Conservation (phyloP, 495 filamentous ascomycete species). For the Ascobolus immersus region DNA sequence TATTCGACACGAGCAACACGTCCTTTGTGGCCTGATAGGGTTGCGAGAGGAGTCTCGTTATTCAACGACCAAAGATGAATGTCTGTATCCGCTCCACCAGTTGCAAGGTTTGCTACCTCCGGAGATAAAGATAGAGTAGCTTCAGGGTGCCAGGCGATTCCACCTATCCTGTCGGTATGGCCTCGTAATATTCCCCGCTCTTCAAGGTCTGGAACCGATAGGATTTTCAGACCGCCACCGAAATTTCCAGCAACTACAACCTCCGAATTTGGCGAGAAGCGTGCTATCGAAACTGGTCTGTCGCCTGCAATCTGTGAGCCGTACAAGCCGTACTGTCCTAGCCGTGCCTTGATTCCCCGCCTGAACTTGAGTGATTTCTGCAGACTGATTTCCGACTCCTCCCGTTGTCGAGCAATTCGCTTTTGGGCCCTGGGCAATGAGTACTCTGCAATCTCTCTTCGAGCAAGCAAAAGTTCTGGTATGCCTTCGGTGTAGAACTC, state of each 20-base stretch:
- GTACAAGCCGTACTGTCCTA: slow-evolving; percentile 64
- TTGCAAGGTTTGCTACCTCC: slow-evolving; percentile 60
- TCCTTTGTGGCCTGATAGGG: slow-evolving; percentile 59
- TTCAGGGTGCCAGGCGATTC: slow-evolving; percentile 68
- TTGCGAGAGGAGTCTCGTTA: slow-evolving; percentile 57
- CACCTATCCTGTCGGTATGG: slow-evolving; percentile 68
- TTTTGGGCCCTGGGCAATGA: slow-evolving; percentile 60
- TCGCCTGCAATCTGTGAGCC: slow-evolving; percentile 83
- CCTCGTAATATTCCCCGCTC: slow-evolving; percentile 47
- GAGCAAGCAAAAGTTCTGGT: slow-evolving; percentile 44
- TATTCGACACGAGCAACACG: slow-evolving; percentile 83
- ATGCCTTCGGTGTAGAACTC: slow-evolving; percentile 83
- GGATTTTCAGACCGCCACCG: slow-evolving; percentile 63
- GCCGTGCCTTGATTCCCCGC: slow-evolving; percentile 60
- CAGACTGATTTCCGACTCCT: slow-evolving; percentile 57
- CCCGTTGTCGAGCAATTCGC: slow-evolving; percentile 46
- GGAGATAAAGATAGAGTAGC: slow-evolving; percentile 56
- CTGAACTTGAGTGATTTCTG: slow-evolving; percentile 77
- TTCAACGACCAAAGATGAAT: slow-evolving; percentile 77
- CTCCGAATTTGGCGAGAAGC: slow-evolving; percentile 69
- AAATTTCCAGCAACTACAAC: slow-evolving; percentile 75
- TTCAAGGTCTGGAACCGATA: slow-evolving; percentile 59
- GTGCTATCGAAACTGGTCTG: slow-evolving; percentile 62
- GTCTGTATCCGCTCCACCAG: slow-evolving; percentile 71
- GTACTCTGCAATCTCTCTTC: slow-evolving; percentile 59